Base-by-base conservation (phyloP, 202 grass and related monocot genomes). In the Musa balbisiana region DNA sequence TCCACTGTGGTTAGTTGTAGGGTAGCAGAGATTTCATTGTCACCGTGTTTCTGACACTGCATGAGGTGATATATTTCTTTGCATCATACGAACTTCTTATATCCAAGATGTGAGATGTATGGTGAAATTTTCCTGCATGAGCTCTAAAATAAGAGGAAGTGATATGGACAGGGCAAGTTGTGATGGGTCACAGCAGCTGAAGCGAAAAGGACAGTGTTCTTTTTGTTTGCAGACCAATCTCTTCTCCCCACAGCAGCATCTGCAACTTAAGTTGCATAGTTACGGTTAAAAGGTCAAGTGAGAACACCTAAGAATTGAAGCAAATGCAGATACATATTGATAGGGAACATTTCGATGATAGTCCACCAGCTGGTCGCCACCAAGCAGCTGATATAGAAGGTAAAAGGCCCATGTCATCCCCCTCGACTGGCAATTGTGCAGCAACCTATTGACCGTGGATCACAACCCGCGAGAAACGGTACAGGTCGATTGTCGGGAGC, bases 21-120 rank as follows among this genome's bases (percentile, higher is more conserved):
- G 73, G 73, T 75, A 49, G 73, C 17, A 50, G 73, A 14, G 55
- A 62, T 62, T 62, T 75, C 73, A n/a, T 51, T 62, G 33, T 75
- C 73, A 14, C 11, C 12, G 63, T 26, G 23, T 26, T 65, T 25
- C 11, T 65, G 24, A 24, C 11, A 65, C 23, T 65, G 11, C 23
- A 3, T 24, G 23, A 65, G 22, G 24, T 65, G 63, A 26, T 65
- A 16, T 58, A 16, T 58, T 4, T n/a, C 2, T 58, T 16, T 58
- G 55, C 55, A 58, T 58, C 11, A n/a, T 58, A 58, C 3, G 14
- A n/a, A 1, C 3, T 58, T 58, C 17, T n/a, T 58, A 16, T 58
- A 2, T 2, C 5, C 17, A 16, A 5, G 17, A 58, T 5, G 55
- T 16, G 55, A 58, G 55, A 43, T 43, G 33, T 43, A 5, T 43